Conservation (phyloP, 208 protist species). For the Acanthamoeba culbertsoni region DNA sequence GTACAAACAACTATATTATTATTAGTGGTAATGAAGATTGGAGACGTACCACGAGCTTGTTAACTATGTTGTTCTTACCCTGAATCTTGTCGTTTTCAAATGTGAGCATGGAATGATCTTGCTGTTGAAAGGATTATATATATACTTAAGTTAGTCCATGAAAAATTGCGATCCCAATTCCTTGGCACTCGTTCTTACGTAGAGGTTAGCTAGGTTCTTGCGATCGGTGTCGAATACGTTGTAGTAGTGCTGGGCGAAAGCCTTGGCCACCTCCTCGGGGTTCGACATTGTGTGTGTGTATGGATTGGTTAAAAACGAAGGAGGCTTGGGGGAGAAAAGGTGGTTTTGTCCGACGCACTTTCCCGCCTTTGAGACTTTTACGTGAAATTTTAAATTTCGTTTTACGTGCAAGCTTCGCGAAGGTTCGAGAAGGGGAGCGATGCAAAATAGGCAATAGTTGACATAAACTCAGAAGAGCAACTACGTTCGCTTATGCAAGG, state of each 20-base stretch:
- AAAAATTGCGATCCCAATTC: background rate
- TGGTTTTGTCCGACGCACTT: background rate
- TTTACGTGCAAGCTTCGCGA: background rate
- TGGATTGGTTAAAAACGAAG: background rate
- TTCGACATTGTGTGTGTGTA: constrained; percentile 1
- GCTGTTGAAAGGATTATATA: background rate
- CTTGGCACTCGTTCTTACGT: background rate
- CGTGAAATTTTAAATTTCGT: background rate
- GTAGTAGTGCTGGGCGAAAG: constrained; percentile 49
- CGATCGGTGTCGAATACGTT: constrained; percentile 23
- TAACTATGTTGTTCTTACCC: constrained; percentile 41
- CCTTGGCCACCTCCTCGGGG: constrained; percentile 39
- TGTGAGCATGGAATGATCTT: constrained; percentile 50
- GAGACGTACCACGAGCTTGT: background rate
- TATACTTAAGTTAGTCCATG: background rate
- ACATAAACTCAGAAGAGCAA: too few relatives aligned
- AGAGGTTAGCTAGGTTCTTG: background rate
- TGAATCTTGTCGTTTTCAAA: constrained; percentile 55
- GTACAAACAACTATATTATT: background rate
- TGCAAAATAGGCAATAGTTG: too few relatives aligned
- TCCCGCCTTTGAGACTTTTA: background rate
- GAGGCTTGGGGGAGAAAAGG: background rate
- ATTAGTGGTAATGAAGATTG: background rate
- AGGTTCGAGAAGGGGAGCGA: background rate
- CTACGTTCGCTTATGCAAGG: too few relatives aligned